Evolutionary conservation across 441 rosid species (phyloP).

Genomic region (Mallotus japonicus): DNA sequence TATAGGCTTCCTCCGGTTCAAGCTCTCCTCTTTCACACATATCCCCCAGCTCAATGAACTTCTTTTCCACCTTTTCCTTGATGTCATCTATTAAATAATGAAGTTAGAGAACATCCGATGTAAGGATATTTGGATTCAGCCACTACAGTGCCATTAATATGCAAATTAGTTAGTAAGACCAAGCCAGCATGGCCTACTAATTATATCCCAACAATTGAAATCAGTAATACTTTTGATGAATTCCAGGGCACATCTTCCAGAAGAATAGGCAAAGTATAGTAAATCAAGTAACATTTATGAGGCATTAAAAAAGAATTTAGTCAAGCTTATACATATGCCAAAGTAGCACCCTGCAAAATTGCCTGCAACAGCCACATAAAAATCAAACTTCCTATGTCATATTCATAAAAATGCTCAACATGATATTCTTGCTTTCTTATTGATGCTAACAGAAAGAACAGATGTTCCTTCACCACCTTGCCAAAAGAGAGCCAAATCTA

Average conservation of each 20-base stretch:
- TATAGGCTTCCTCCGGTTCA: slow-evolving; percentile 72
- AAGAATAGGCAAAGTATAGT: no score
- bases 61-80: slow-evolving; percentile 71
- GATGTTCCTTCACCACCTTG: background rate
- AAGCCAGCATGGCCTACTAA: background rate
- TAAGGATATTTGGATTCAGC: slow-evolving; percentile 3
- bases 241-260: no score
- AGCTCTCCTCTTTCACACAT: slow-evolving; percentile 79
- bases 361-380: no score
- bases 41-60: slow-evolving; percentile 73
- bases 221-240: background rate
- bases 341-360: no score
- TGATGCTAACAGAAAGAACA: background rate
- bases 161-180: background rate
- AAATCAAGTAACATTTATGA: no score
- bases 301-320: no score
- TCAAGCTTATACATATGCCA: no score
- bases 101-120: slow-evolving; percentile 6
- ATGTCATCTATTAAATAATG: slow-evolving; percentile 54
- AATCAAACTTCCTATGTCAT: background rate
- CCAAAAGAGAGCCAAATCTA: background rate
- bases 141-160: background rate
- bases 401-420: background rate
- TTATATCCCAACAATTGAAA: no score
- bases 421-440: background rate